Evolutionary conservation across 2,329 filamentous ascomycete species (phyloP), one percentile per base, ranked within the genome.

Genomic region (Hymenoscyphus linearis): DNA sequence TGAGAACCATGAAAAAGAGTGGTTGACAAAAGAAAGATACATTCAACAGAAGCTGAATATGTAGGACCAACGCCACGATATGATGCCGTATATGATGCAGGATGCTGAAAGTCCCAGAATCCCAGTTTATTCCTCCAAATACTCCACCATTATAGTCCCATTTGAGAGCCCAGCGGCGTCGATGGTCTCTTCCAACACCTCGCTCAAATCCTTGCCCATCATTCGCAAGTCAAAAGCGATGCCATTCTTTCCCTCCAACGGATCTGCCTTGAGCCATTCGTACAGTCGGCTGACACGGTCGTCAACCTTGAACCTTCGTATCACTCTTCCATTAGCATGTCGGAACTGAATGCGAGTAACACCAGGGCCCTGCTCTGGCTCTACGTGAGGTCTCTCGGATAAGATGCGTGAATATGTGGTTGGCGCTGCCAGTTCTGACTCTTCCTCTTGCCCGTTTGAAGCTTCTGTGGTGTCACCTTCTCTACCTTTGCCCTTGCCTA

Each of bases 111-210:
- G 27, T 50, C 40, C n/a, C 18, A 25, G 25, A 10, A 26, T 59
- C 16, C 36, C 37, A 50, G 25, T 62, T 60, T 67, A 71, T 40
- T 72, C 68, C 74, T 90, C 87, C 61, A 90, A 76, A 71, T 92
- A 96, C 74, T 97, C 95, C 67, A 99, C 88, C 91, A 97, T 97
- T 7, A 99, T 88, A 0, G 92, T 96, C 3, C 89, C 92, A 71
- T 96, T 93, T 79, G 95, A 96, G 69, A 99, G 76, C 0, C 93
- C 91, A 0, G 89, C 91, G 71, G 91, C 88, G 67, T 85, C 85
- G 63, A 99, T 89, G 0, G 86, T 90, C 66, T 82, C 77, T 55
- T 92, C 87, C 55, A 97, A 78, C 59, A 80, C 77, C 18, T 89
- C 86, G 50, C 97, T 88, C 62, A 99, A 76, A 70, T 99, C 95